These are phyloP conservation scores for Earliella scabrosa DNA, from an alignment of 1,284 basidiomycete species.

Conservation along the genomic window DNA sequence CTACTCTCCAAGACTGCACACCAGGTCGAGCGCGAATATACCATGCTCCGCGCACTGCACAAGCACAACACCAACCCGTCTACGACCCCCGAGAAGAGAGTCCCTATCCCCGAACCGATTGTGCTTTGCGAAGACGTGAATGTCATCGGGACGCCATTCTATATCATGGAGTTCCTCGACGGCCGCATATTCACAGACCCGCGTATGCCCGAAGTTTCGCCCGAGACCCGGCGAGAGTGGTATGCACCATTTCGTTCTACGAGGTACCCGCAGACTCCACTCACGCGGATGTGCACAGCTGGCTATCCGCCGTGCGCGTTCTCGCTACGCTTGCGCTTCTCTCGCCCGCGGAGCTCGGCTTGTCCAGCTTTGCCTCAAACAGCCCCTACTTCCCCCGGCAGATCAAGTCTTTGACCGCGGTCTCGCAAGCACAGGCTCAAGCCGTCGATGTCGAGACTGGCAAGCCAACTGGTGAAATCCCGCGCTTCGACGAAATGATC, in stretches of 20 bases:
- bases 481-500: slow-evolving; percentile 74
- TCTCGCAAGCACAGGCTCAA: slow-evolving; percentile 75
- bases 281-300: slow-evolving; percentile 47
- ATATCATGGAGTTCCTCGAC: slow-evolving; percentile 94
- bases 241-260: slow-evolving; percentile 39
- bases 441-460: slow-evolving; percentile 68
- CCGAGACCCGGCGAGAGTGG: slow-evolving; percentile 74
- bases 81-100: slow-evolving; percentile 52
- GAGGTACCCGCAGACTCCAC: background rate
- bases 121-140: slow-evolving; percentile 79
- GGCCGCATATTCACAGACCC: slow-evolving; percentile 93
- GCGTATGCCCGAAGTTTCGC: slow-evolving; percentile 71
- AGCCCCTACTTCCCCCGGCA: slow-evolving; percentile 91
- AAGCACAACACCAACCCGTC: slow-evolving; percentile 65
- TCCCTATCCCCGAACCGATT: slow-evolving; percentile 89
- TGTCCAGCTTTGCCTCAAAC: slow-evolving; percentile 80
- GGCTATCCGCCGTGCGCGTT: slow-evolving; percentile 76
- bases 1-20: slow-evolving; percentile 91
- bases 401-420: slow-evolving; percentile 80
- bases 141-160: slow-evolving; percentile 90
- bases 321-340: slow-evolving; percentile 80
- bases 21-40: slow-evolving; percentile 92
- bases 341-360: slow-evolving; percentile 68
- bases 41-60: slow-evolving; percentile 78
- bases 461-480: slow-evolving; percentile 67